Base-by-base conservation (phyloP, 768 basidiomycete genomes). In the Mycena alexandri region DNA sequence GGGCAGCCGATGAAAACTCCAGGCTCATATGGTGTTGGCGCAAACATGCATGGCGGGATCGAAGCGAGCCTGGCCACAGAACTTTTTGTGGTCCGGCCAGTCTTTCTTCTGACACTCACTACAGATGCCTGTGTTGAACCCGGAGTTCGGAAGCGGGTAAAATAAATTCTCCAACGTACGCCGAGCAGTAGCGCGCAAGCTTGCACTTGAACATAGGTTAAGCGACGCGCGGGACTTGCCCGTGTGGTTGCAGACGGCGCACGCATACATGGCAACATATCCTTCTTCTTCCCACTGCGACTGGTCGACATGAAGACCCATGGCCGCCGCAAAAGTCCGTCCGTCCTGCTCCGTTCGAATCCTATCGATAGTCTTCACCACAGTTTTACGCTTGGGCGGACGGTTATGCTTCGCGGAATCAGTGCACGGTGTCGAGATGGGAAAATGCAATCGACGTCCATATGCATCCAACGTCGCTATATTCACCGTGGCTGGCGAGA, bases 401-500 rank as follows among this genome's bases (percentile, higher is more conserved):
- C 13, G 7, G 38, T 19, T 24, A 12, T 29, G 29, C 29, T 29
- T 3, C 29, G 3, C 29, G 29, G 6, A 29, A 29, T 29, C 29
- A 29, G 29, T 29, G 6, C 29, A 29, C 3, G 29, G 29, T 29
- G 3, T 29, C 29, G 3, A 3, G 6, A 29, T 3, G 3, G 3
- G 6, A 6, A 3, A 29, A 29, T 29, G 3, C 6, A 29, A 29
- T 29, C 29, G 17, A 61, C 51, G 8, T 29, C 52, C 60, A 19
- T 52, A 61, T 5, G 41, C 50, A 5, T 61, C 16, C 1, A 61
- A 25, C 10, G 52, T 51, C 2, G 38, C 54, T 67, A 24, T 59
- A 67, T 21, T 67, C 65, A 3, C 58, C 44, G 36, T 43, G 41
- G n/a, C 65, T 58, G 7, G 43, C 36, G 5, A 60, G 64, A 0